Base-by-base conservation (phyloP, 495 filamentous ascomycete genomes). In the Arthonia radiata region DNA sequence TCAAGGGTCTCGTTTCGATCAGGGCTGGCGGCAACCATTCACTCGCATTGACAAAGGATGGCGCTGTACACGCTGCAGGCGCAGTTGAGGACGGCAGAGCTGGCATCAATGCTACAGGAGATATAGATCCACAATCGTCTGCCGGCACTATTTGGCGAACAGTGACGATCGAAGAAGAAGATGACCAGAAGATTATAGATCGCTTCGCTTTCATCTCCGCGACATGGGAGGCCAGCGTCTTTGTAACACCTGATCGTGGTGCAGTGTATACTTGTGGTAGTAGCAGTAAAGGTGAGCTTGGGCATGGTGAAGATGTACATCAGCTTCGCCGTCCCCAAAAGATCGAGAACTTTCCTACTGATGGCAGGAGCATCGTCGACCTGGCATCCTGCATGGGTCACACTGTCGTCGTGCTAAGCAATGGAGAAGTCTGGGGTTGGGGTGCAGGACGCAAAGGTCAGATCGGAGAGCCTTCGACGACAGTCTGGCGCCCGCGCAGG, bases 21-120 rank as follows among this genome's bases (percentile, higher is more conserved):
- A 61, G 49, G 30, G 69, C 73, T 5, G 82, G 83, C 11, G 83
- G 83, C 4, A 94, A 91, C 44, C 80, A 92, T 45, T 92, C 79
- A 0, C 46, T 91, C 3, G 33, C 90, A 3, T 47, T 86, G 2
- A 57, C 60, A 15, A 35, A 53, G 9, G 38, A 49, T 14, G 71
- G 72, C 4, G 28, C 37, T 10, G 49, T 77, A 7, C 74, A 65
- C 43, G 59, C 58, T 25, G 51, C 59, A n/a, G 79, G 82, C 0
- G 56, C 60, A 28, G 51, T 62, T 29, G 46, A 40, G 0, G 57
- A 58, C 34, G 65, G 64, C 7, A 54, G 64, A 26, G 64, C 57
- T 38, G 63, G 64, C 26, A 13, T 13, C 8, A 15, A 31, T 10
- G 6, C 11, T 31, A 31, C 4, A 17, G 4, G 8, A 16, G 13